Evolutionary conservation across 208 protist genomes (phyloP).

Genomic region (Endotrypanum monterogeii): DNA sequence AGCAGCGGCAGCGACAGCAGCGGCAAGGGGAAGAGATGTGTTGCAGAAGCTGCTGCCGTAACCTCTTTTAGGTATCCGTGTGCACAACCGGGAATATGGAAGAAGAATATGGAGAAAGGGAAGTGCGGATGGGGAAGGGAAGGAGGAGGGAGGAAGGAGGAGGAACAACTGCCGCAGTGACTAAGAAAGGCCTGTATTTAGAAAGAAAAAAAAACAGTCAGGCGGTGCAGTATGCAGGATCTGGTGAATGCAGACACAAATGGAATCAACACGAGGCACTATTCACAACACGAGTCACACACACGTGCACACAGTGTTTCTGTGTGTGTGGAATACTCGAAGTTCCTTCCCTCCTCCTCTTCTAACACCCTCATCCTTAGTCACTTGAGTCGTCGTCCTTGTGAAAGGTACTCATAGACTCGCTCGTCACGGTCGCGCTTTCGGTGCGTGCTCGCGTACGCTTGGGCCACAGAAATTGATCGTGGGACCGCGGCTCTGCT

Average conservation of each 20-base stretch:
- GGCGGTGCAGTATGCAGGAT: background rate
- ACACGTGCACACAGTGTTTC: too few relatives aligned
- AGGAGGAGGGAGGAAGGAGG: background rate
- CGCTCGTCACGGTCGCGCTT: slow-evolving; percentile 35
- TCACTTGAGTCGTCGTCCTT: slow-evolving; percentile 26
- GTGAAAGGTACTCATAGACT: slow-evolving; percentile 33
- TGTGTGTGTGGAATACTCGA: too few relatives aligned
- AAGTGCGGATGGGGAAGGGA: background rate
- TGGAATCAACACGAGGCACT: background rate
- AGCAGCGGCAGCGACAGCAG: background rate
- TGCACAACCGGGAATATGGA: background rate
- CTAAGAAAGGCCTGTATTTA: background rate
- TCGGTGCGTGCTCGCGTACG: background rate
- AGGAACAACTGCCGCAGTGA: background rate
- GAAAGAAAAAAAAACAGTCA: background rate
- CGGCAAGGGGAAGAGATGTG: too few relatives aligned
- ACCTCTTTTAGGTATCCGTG: background rate
- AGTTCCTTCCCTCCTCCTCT: background rate
- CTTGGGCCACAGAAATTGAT: background rate
- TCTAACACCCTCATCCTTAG: background rate
- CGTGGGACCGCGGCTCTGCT: background rate
- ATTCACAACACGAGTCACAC: background rate
- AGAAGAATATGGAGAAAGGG: background rate
- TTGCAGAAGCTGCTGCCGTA: background rate
- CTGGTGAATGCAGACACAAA: background rate